Percentiles rank a stretch among this genome's conserved stretches.
phyloP scores from a whole-genome alignment of 1,284 basidiomycete genomes.

The Leccinum laetum region DNA sequence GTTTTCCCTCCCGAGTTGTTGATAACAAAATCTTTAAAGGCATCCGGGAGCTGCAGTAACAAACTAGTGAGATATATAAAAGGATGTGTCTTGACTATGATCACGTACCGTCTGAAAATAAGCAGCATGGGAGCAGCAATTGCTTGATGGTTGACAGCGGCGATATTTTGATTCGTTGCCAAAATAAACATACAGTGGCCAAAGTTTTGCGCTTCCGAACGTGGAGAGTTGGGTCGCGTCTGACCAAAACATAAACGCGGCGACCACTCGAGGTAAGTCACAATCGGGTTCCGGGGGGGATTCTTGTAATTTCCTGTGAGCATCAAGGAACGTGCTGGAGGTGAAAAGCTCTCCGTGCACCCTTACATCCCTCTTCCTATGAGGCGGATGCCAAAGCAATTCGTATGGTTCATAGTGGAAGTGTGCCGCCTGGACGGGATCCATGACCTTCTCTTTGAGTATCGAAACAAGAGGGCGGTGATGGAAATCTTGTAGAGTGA shows the following conservation, averaged over 20 bases:
- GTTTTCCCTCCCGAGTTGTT: not conserved
- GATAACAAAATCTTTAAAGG: not conserved
- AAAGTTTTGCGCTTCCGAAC: not conserved
- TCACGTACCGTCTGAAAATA: not conserved
- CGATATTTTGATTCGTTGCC: not conserved
- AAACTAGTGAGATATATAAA: rapidly evolving
- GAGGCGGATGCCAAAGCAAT: not conserved
- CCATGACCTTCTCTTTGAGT: not conserved
- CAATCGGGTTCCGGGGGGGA: not conserved
- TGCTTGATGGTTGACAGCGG: not conserved
- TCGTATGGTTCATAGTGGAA: not conserved
- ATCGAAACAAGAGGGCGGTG: no score
- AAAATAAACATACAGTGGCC: not conserved
- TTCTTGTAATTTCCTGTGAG: not conserved
- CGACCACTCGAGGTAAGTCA: not conserved
- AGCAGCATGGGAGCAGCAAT: not conserved
- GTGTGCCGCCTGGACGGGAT: not conserved
- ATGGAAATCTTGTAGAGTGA: not conserved
- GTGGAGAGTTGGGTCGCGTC: not conserved
- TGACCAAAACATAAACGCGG: not conserved
- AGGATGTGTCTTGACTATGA: rapidly evolving
- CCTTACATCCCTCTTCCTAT: not conserved
- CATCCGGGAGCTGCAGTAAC: not conserved
- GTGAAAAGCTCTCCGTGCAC: not conserved
- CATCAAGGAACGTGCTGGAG: not conserved